phyloP scores from a whole-genome alignment of 495 filamentous ascomycete genomes.

The Annulohypoxylon stygium region DNA sequence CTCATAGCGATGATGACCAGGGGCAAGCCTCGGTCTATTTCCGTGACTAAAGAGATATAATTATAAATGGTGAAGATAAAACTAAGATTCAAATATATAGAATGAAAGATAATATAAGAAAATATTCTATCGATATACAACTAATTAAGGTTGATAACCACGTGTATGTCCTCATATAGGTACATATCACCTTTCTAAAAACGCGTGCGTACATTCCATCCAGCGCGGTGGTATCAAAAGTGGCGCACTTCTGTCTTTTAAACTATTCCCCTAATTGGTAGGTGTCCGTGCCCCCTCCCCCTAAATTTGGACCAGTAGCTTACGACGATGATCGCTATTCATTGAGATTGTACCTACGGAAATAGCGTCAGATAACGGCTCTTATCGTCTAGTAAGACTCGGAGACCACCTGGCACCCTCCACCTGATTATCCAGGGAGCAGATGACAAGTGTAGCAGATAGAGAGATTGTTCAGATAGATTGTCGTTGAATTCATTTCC shows the following conservation, averaged over 20 bases:
- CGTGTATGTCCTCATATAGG: not conserved
- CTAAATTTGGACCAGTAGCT: not conserved
- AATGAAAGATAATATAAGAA: not conserved
- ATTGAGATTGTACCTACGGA: not conserved
- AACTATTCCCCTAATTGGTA: constrained; percentile 11
- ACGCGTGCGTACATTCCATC: constrained; percentile 41
- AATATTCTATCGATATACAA: not conserved
- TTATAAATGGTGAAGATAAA: not conserved
- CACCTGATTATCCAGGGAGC: too few relatives aligned
- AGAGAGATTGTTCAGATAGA: too few relatives aligned
- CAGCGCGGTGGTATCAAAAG: constrained; percentile 37
- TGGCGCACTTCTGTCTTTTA: constrained; percentile 31
- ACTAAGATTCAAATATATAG: not conserved
- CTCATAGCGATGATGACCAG: constrained; percentile 26
- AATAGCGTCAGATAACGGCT: not conserved
- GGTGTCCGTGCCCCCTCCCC: not conserved
- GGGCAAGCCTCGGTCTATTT: constrained; percentile 21
- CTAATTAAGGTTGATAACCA: not conserved
- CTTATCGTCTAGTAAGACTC: not conserved
- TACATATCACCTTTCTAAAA: constrained; percentile 3
- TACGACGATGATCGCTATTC: not conserved
- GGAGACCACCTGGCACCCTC: too few relatives aligned
- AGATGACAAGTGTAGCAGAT: too few relatives aligned
- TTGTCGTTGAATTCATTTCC: too few relatives aligned
- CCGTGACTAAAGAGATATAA: constrained; percentile 15